These are phyloP conservation scores for Effrenium voratum DNA, from an alignment of 73 alveolate species.

Conservation along the genomic window DNA sequence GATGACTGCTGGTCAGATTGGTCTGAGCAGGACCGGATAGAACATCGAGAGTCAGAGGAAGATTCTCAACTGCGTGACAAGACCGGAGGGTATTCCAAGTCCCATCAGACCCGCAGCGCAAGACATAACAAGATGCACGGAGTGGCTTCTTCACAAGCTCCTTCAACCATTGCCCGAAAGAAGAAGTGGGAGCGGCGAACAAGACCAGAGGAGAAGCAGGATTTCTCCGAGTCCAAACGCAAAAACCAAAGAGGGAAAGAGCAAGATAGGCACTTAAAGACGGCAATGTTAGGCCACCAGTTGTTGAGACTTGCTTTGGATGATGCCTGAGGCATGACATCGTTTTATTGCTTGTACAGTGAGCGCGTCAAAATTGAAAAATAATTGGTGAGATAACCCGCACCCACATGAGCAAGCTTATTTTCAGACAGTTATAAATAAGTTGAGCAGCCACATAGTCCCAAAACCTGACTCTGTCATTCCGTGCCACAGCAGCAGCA, in stretches of 20 bases:
- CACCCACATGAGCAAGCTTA: too few relatives aligned
- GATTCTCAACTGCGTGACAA: neutral
- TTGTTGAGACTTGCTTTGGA: conserved; percentile 3
- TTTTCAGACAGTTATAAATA: too few relatives aligned
- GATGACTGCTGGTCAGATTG: neutral
- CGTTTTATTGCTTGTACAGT: neutral
- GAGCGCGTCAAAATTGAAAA: too few relatives aligned
- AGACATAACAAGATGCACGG: conserved; percentile 47
- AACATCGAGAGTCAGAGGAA: neutral
- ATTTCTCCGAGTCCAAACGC: neutral
- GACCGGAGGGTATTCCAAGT: conserved; percentile 39
- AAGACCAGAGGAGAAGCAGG: neutral
- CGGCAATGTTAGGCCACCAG: conserved; percentile 41
- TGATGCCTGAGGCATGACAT: neutral
- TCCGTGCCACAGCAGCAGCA: too few relatives aligned
- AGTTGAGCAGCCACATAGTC: too few relatives aligned
- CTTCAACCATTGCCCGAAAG: conserved; percentile 14
- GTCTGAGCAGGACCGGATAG: neutral
- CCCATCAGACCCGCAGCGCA: conserved; percentile 56
- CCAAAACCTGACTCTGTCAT: too few relatives aligned
- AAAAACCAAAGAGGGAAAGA: conserved; percentile 5
- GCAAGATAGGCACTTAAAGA: conserved; percentile 44
- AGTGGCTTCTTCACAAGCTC: conserved; percentile 1
- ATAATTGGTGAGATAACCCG: too few relatives aligned
- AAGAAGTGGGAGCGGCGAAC: conserved; percentile 46